Base-by-base conservation (phyloP, 768 basidiomycete species). In the Suillus clintonianus region DNA sequence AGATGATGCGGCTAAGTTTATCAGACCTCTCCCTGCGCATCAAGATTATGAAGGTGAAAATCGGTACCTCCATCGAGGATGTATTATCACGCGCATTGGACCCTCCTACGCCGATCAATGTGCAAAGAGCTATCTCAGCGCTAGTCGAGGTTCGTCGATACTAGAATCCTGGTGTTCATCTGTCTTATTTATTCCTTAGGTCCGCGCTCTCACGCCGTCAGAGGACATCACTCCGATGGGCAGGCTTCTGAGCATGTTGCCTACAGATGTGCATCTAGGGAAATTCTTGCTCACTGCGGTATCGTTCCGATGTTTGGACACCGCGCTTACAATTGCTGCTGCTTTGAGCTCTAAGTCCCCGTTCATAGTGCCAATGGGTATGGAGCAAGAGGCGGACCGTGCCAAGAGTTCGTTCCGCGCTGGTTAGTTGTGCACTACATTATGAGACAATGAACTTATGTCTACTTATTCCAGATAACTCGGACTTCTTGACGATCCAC, bases 161-260 rank as follows among this genome's bases (percentile, higher is more conserved):
- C 37, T 39, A 15, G 41, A 24, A 30, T 36, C 42, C 17, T 60
- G 13, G 32, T 48, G 19, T 14, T 55, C 32, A 43, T 5, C 62
- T 59, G 65, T 62, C 34, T 58, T 47, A 51, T 63, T 50, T 59
- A 45, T 59, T 39, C 10, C 64, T 7, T 56, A 92, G 91, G 94
- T 94, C 67, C 86, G 90, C 63, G 96, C 97, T 6, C 78, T 99
- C 64, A 98, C 94, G 1, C 69, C 84, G 3, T 80, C 81, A 1
- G 94, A 99, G 74, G 95, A 97, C 19, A 96, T 99, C 65, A 98
- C 97, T 1, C 90, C 95, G 0, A 91, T 98, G 88, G 97, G 97
- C 45, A 82, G 89, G 60, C 80, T 97, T 27, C 82, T 99, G 45
- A 94, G 93, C 79, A 92, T 93, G 72, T 80, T 99, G 43, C 97